A percentile compares a stretch with the other conserved stretches of the same genome.
Conservation (phyloP, 2,329 filamentous ascomycete genomes). For the Aspergillus chevalieri region DNA sequence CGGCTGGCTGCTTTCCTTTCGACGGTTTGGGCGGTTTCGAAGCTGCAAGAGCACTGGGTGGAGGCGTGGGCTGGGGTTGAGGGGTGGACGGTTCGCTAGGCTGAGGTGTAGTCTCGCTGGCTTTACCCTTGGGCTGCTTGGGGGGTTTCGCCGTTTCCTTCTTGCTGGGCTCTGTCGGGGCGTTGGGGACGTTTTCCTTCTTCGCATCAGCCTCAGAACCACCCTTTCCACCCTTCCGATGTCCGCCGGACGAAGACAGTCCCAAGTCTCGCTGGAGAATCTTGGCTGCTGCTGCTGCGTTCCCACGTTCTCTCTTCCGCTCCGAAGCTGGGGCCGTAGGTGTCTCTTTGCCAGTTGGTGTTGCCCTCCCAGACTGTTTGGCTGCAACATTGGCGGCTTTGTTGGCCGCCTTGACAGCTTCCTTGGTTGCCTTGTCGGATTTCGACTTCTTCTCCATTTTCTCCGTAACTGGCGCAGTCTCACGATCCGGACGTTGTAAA, state of each 20-base stretch:
- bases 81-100: constrained; percentile 17
- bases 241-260: constrained; percentile 42
- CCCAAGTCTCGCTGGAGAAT: constrained; percentile 60
- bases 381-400: constrained; percentile 22
- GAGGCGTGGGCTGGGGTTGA: constrained; percentile 9
- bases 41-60: constrained; percentile 10
- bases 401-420: constrained; percentile 55
- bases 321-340: constrained; percentile 34
- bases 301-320: constrained; percentile 50
- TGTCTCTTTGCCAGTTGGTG: constrained; percentile 22
- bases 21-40: constrained; percentile 20
- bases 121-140: constrained; percentile 11
- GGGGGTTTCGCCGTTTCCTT: constrained; percentile 5
- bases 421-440: constrained; percentile 56
- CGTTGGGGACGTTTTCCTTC: constrained; percentile 14
- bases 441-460: constrained; percentile 36
- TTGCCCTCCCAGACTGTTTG: constrained; percentile 32
- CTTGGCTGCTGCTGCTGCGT: constrained; percentile 48
- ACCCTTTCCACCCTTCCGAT: constrained; percentile 33
- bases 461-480: constrained; percentile 21
- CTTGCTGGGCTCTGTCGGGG: constrained; percentile 13
- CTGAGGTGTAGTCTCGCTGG: constrained; percentile 14
- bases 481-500: constrained; percentile 34
- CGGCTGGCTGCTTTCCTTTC: constrained; percentile 22
- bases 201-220: constrained; percentile 18